phyloP scores from a whole-genome alignment of 2,329 filamentous ascomycete genomes.

The Colletotrichum spinosum region DNA sequence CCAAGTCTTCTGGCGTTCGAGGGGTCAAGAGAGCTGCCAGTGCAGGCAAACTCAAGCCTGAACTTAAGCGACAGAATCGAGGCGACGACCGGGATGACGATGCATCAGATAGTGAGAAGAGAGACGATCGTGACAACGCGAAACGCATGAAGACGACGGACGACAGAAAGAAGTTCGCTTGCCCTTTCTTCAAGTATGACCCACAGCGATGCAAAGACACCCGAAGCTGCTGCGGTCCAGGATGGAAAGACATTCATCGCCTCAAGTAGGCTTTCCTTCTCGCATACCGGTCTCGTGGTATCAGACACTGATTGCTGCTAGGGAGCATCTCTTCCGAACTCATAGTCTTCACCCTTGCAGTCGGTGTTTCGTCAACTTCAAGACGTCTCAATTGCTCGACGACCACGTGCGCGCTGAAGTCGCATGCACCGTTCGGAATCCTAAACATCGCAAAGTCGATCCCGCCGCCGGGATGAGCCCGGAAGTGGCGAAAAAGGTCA shows the following conservation, averaged over 20 bases:
- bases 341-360: conserved; percentile 48
- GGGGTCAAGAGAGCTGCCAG: not conserved
- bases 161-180: conserved; percentile 44
- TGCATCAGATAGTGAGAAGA: not conserved
- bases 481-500: conserved; percentile 47
- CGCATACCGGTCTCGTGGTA: not conserved
- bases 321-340: conserved; percentile 52
- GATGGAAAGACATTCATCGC: conserved; percentile 51
- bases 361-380: conserved; percentile 51
- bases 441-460: conserved; percentile 39
- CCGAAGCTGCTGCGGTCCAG: conserved; percentile 49
- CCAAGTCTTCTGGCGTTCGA: not conserved
- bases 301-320: conserved; percentile 12
- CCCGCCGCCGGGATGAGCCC: conserved; percentile 48
- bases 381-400: conserved; percentile 44
- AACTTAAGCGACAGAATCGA: conserved; percentile 5
- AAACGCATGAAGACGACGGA: conserved; percentile 31
- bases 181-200: conserved; percentile 54
- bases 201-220: conserved; percentile 46
- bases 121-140: conserved; percentile 1
- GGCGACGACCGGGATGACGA: not conserved
- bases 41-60: not conserved
- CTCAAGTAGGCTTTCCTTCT: conserved; percentile 46
- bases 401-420: conserved; percentile 44
- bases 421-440: conserved; percentile 39